Conservation (phyloP, 805 yeast species). For the Starmerella ratchasimensis region DNA sequence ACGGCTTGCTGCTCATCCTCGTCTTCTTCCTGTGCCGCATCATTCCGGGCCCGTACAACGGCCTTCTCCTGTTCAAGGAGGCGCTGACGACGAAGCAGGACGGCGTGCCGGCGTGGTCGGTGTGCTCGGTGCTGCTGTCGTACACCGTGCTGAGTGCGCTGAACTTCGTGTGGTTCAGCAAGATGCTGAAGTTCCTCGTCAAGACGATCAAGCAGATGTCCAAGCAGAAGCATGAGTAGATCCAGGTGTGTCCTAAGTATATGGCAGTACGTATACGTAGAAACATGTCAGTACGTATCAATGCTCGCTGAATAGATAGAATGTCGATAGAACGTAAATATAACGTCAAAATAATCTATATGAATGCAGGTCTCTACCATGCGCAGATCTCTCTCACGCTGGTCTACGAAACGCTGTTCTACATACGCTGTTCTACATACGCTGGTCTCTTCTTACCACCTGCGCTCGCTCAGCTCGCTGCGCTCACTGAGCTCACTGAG, state of each 20-base stretch:
- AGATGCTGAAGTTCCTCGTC: slow-evolving; percentile 46
- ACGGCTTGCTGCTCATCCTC: slow-evolving; percentile 56
- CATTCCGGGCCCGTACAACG: slow-evolving; percentile 75
- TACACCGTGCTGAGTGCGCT: slow-evolving; percentile 52
- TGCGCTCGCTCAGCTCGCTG: too few species aligned
- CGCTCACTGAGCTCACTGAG: too few species aligned
- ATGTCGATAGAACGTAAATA: neutral
- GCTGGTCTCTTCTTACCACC: too few species aligned
- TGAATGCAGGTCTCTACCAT: neutral
- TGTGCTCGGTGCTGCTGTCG: slow-evolving; percentile 38
- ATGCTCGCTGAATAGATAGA: too few species aligned
- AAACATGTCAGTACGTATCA: too few species aligned
- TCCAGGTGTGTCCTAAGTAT: too few species aligned
- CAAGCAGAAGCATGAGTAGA: too few species aligned
- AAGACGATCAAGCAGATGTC: slow-evolving; percentile 42
- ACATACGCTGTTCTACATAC: too few species aligned
- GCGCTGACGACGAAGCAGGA: slow-evolving; percentile 17
- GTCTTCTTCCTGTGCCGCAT: slow-evolving; percentile 70
- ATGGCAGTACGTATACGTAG: too few species aligned
- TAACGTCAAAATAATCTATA: neutral
- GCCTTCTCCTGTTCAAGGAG: slow-evolving; percentile 31
- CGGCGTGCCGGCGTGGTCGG: slow-evolving; percentile 34
- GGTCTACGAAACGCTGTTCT: too few species aligned
- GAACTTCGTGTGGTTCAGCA: slow-evolving; percentile 75
- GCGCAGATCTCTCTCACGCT: too few species aligned